These are phyloP conservation scores for Chondrostereum purpureum DNA, from an alignment of 1,284 basidiomycete species.

Conservation along the genomic window DNA sequence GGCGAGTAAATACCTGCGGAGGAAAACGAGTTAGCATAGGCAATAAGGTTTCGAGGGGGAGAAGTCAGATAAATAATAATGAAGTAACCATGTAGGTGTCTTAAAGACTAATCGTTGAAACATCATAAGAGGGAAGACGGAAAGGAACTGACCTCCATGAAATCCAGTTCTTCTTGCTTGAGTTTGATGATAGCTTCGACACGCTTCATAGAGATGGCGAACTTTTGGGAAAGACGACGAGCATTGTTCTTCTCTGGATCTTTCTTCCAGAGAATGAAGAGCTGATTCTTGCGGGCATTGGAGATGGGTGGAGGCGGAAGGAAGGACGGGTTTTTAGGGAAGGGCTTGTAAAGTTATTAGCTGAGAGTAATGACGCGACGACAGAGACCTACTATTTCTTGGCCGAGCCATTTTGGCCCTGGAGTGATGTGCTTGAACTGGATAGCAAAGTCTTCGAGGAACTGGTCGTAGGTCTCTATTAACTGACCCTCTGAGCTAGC, in stretches of 20 bases:
- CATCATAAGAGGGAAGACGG: constrained; percentile 41
- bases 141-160: constrained; percentile 55
- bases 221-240: constrained; percentile 51
- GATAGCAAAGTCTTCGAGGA: constrained; percentile 28
- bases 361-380: neutral
- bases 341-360: constrained; percentile 48
- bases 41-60: constrained; percentile 5
- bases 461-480: constrained; percentile 13
- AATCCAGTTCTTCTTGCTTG: constrained; percentile 67
- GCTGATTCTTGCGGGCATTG: constrained; percentile 44
- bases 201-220: constrained; percentile 66
- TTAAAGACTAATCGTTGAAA: constrained; percentile 83
- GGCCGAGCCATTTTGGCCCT: constrained; percentile 54
- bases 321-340: constrained; percentile 77
- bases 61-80: constrained; percentile 32
- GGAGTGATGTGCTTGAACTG: constrained; percentile 31
- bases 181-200: constrained; percentile 74
- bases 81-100: constrained; percentile 63
- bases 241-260: constrained; percentile 53
- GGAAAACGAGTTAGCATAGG: constrained; percentile 11
- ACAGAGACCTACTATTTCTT: constrained; percentile 40
- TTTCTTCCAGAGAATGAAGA: constrained; percentile 51
- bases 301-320: constrained; percentile 71
- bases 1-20: constrained; percentile 6
- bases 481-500: constrained; percentile 11